Conservation (phyloP, 768 basidiomycete species). For the Leccinum truebloodii region DNA sequence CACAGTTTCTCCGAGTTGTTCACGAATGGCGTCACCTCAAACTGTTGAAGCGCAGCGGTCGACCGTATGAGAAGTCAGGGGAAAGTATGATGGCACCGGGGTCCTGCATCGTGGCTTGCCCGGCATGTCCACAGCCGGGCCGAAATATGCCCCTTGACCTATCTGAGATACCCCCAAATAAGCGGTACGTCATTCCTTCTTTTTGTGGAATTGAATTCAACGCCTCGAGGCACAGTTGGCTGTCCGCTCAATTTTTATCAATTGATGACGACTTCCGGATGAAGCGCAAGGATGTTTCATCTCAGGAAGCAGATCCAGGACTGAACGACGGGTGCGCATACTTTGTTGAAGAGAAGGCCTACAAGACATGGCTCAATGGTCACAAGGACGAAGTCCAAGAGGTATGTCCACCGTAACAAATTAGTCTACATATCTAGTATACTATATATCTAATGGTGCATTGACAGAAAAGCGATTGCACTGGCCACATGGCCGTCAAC, state of each 20-base stretch:
- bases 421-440: neutral
- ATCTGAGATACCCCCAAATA: neutral
- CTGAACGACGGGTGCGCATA: neutral
- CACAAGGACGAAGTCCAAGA: neutral
- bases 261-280: neutral
- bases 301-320: neutral
- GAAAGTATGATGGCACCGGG: neutral
- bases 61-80: neutral
- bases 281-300: neutral
- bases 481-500: neutral
- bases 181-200: neutral
- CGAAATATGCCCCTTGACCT: neutral
- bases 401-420: neutral
- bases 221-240: neutral
- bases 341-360: neutral
- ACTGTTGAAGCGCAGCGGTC: constrained; percentile 12
- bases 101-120: neutral
- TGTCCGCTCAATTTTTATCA: neutral
- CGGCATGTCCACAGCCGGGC: neutral
- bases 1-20: constrained; percentile 15
- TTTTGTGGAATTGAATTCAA: too few relatives aligned
- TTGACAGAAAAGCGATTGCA: neutral
- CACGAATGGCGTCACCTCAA: constrained; percentile 25
- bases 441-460: neutral
- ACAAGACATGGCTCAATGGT: neutral